Evolutionary conservation across 108 stramenopile genomes (phyloP).

Genomic region (Bacterosira constricta): DNA sequence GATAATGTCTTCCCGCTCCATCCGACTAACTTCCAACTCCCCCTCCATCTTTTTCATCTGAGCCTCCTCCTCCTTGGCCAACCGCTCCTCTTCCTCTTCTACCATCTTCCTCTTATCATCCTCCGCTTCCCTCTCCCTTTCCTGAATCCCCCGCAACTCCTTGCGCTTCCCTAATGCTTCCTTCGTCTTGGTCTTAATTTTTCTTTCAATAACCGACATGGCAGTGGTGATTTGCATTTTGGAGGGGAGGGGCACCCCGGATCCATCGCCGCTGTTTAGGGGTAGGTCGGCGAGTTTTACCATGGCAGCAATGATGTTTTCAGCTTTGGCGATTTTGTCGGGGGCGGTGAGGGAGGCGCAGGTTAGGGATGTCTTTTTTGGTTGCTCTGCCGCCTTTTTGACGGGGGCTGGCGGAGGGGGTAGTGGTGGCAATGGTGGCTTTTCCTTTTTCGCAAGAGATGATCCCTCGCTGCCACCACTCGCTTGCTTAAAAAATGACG

Average conservation of each 20-base stretch:
- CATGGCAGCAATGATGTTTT: slow-evolving; percentile 41
- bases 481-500: too few relatives aligned
- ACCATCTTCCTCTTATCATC: slow-evolving; percentile 26
- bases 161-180: slow-evolving; percentile 27
- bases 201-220: slow-evolving; percentile 44
- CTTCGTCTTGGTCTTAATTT: slow-evolving; percentile 46
- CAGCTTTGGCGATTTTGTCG: slow-evolving; percentile 43
- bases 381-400: neutral
- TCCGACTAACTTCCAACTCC: slow-evolving; percentile 1
- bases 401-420: too few relatives aligned
- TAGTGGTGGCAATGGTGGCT: too few relatives aligned
- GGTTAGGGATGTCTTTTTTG: slow-evolving; percentile 19
- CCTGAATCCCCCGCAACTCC: slow-evolving; percentile 41
- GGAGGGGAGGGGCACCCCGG: slow-evolving; percentile 35
- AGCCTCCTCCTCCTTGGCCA: slow-evolving; percentile 25
- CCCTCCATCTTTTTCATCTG: slow-evolving; percentile 13
- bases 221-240: slow-evolving; percentile 48
- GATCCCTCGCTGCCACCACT: too few relatives aligned
- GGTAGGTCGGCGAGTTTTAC: slow-evolving; percentile 16
- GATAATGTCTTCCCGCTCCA: slow-evolving; percentile 16
- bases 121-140: slow-evolving; percentile 24
- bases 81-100: slow-evolving; percentile 33
- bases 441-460: too few relatives aligned
- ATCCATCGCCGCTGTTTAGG: neutral
- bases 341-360: slow-evolving; percentile 27